These are phyloP conservation scores for Eruca vesicaria DNA, from an alignment of 441 rosid genomes.

Conservation along the genomic window DNA sequence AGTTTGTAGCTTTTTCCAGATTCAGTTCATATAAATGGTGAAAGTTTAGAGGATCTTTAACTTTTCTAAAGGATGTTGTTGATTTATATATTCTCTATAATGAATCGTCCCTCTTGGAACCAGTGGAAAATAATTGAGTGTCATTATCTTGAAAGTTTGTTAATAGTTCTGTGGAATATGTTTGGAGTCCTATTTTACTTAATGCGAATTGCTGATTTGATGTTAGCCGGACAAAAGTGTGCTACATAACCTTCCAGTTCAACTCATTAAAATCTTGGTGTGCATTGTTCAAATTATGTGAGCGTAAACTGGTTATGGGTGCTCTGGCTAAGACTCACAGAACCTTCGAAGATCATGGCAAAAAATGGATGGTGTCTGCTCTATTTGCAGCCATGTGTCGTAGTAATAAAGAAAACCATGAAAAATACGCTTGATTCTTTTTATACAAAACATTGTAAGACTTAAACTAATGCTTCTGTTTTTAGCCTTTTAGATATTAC, in stretches of 20 bases:
- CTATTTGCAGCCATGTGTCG: slow-evolving; percentile 19
- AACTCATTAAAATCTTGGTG: background rate
- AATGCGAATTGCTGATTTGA: background rate
- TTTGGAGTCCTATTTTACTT: background rate
- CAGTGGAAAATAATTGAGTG: background rate
- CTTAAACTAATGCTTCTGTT: slow-evolving; percentile 3
- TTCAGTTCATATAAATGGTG: background rate
- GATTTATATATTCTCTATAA: background rate
- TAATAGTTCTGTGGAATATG: background rate
- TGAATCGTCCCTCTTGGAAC: background rate
- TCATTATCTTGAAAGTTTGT: background rate
- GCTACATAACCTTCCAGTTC: background rate
- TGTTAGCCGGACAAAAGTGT: background rate
- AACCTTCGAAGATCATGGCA: slow-evolving; percentile 29
- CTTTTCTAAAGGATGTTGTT: background rate
- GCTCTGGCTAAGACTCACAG: slow-evolving; percentile 14
- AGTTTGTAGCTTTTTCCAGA: background rate
- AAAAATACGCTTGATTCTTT: slow-evolving; percentile 9
- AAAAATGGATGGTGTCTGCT: background rate
- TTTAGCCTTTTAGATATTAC: background rate
- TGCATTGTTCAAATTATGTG: background rate
- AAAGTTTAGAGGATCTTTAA: background rate
- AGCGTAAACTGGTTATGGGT: background rate
- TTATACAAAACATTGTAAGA: slow-evolving; percentile 28
- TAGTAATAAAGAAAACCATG: slow-evolving; percentile 20